Evolutionary conservation across 306 rosid species (phyloP).

Genomic region (Ormosia semicastrata): DNA sequence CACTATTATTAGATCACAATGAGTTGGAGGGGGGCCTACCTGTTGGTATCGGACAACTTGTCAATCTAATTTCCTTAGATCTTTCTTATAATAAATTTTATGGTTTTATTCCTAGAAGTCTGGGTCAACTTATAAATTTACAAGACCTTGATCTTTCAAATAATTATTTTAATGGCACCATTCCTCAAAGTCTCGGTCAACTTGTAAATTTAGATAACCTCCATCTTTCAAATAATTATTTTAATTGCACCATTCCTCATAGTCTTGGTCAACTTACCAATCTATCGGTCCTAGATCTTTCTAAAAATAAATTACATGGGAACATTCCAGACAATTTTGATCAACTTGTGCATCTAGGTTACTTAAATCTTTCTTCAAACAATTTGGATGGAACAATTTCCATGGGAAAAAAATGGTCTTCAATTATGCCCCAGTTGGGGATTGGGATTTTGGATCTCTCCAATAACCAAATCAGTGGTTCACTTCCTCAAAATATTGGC

Average conservation of each 20-base stretch:
- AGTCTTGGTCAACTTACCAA: background rate
- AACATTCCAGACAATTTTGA: background rate
- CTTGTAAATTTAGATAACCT: background rate
- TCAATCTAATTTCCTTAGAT: background rate
- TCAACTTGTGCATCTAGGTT: background rate
- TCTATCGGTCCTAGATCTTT: background rate
- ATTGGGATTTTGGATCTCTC: background rate
- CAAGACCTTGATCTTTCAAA: background rate
- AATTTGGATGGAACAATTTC: background rate
- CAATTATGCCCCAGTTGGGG: background rate
- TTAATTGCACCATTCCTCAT: background rate
- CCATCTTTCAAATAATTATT: background rate
- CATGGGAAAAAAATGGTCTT: background rate
- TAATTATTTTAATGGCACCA: background rate
- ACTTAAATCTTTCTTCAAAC: background rate
- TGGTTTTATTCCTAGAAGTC: background rate
- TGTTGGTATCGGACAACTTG: background rate
- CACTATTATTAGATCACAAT: background rate
- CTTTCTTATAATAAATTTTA: background rate
- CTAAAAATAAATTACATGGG: background rate
- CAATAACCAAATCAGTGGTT: constrained; percentile 7
- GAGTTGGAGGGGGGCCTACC: background rate
- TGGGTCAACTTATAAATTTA: background rate
- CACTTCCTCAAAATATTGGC: constrained; percentile 19
- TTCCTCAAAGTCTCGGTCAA: background rate